These are phyloP conservation scores for Coniochaeta sp. DNA, from an alignment of 2,329 filamentous ascomycete species.

Conservation along the genomic window DNA sequence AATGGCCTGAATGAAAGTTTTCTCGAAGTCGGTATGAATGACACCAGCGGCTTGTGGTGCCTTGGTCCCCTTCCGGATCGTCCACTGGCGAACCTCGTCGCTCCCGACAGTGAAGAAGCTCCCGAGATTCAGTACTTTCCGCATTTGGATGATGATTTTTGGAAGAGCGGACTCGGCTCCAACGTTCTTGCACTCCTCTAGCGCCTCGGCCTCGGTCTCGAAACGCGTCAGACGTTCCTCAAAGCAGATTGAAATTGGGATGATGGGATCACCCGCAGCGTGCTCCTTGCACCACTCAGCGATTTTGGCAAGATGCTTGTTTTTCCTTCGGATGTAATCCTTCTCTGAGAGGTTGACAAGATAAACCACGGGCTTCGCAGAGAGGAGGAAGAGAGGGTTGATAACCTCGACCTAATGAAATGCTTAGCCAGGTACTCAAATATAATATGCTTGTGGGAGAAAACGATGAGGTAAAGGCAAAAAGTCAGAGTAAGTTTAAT, in stretches of 20 bases:
- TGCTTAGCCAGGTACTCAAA: slow-evolving; percentile 18
- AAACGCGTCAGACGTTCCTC: slow-evolving; percentile 87
- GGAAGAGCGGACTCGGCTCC: slow-evolving; percentile 83
- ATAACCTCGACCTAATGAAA: slow-evolving; percentile 79
- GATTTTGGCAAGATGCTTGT: slow-evolving; percentile 94
- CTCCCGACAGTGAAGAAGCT: slow-evolving; percentile 96
- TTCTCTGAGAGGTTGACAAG: slow-evolving; percentile 95
- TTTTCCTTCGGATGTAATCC: slow-evolving; percentile 98
- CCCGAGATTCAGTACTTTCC: slow-evolving; percentile 79
- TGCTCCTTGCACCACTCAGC: slow-evolving; percentile 94
- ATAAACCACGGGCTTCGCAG: slow-evolving; percentile 95
- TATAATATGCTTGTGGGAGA: slow-evolving; percentile 11
- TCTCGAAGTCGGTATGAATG: slow-evolving; percentile 97
- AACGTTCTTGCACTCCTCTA: slow-evolving; percentile 82
- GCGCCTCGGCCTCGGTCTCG: slow-evolving; percentile 66
- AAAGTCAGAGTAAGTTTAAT: slow-evolving; percentile 69
- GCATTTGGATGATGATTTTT: slow-evolving; percentile 90
- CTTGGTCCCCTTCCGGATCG: slow-evolving; percentile 90
- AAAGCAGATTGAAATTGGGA: slow-evolving; percentile 86
- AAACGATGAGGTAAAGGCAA: slow-evolving; percentile 5
- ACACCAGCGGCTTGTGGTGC: slow-evolving; percentile 97
- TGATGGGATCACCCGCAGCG: slow-evolving; percentile 78
- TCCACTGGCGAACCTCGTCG: slow-evolving; percentile 98
- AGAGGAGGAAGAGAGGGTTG: slow-evolving; percentile 91
- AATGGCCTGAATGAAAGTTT: slow-evolving; percentile 96